These are phyloP conservation scores for Discostella stelligera DNA, from an alignment of 352 stramenopile species.

Conservation along the genomic window DNA sequence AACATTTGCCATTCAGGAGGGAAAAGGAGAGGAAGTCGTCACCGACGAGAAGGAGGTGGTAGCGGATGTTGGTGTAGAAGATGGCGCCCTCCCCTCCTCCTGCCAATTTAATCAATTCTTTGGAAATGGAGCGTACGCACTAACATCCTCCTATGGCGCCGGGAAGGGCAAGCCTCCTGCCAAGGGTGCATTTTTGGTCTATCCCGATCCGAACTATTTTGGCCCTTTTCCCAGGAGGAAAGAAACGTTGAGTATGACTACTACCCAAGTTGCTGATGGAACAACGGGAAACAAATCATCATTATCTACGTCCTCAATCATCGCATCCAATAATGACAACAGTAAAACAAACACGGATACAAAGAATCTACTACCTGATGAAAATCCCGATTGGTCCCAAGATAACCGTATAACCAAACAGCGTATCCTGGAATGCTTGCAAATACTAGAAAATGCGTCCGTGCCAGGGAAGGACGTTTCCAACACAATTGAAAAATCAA, in stretches of 20 bases:
- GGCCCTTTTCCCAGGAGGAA: conserved; percentile 51
- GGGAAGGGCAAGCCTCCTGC: conserved; percentile 54
- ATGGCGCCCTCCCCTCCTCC: not conserved
- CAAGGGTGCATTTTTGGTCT: conserved; percentile 71
- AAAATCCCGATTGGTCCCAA: conserved; percentile 74
- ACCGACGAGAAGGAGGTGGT: conserved; percentile 10
- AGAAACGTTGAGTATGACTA: not conserved
- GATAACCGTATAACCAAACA: conserved; percentile 43
- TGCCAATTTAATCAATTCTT: conserved; percentile 80
- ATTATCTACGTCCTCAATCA: not conserved
- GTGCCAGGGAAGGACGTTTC: conserved; percentile 58
- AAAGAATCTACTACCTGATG: conserved; percentile 15
- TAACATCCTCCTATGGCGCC: conserved; percentile 78
- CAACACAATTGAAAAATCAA: conserved; percentile 56
- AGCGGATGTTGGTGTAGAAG: too few species aligned
- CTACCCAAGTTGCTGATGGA: not conserved
- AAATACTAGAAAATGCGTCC: conserved; percentile 42
- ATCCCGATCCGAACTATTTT: conserved; percentile 68
- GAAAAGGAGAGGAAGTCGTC: conserved; percentile 17
- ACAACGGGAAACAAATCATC: not conserved
- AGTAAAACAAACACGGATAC: not conserved
- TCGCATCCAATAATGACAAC: not conserved
- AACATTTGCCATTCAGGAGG: conserved; percentile 70
- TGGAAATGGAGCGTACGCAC: conserved; percentile 75
- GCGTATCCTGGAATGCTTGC: conserved; percentile 50